These are phyloP conservation scores for Trichosporon coremiiforme DNA, from an alignment of 1,284 basidiomycete species.

Conservation along the genomic window DNA sequence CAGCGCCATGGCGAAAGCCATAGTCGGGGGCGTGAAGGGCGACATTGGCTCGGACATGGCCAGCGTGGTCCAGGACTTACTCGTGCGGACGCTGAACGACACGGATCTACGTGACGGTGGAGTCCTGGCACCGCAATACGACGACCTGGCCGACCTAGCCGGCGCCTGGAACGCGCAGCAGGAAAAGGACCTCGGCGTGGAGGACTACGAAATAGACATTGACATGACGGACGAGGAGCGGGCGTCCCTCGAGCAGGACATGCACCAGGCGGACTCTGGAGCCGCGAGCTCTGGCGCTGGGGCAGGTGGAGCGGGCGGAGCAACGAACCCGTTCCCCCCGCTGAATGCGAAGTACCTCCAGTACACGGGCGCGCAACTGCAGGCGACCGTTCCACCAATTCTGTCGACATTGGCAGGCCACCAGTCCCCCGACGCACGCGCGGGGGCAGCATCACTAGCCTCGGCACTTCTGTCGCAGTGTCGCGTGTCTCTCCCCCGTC, in stretches of 20 bases:
- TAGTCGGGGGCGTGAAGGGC: constrained; percentile 55
- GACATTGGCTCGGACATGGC: constrained; percentile 58
- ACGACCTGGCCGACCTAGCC: constrained; percentile 49
- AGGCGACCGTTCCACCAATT: constrained; percentile 48
- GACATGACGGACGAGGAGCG: background rate
- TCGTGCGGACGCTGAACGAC: constrained; percentile 62
- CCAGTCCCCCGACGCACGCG: constrained; percentile 50
- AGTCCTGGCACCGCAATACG: constrained; percentile 60
- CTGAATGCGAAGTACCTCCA: constrained; percentile 54
- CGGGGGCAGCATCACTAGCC: constrained; percentile 58
- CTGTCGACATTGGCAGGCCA: constrained; percentile 46
- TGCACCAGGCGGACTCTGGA: too few relatives aligned
- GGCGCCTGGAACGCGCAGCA: constrained; percentile 38
- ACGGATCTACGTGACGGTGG: constrained; percentile 65
- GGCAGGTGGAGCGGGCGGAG: too few relatives aligned
- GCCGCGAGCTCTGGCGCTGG: too few relatives aligned
- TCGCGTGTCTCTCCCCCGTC: constrained; percentile 70
- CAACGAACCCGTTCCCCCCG: constrained; percentile 45
- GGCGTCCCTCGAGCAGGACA: too few relatives aligned
- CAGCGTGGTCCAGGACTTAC: constrained; percentile 63
- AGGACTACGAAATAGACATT: background rate
- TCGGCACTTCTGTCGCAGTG: constrained; percentile 63
- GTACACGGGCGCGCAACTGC: constrained; percentile 54
- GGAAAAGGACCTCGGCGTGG: constrained; percentile 12
- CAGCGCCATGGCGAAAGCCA: constrained; percentile 70